Conservation (phyloP, 768 basidiomycete genomes). For the Leccinum uliginosum region DNA sequence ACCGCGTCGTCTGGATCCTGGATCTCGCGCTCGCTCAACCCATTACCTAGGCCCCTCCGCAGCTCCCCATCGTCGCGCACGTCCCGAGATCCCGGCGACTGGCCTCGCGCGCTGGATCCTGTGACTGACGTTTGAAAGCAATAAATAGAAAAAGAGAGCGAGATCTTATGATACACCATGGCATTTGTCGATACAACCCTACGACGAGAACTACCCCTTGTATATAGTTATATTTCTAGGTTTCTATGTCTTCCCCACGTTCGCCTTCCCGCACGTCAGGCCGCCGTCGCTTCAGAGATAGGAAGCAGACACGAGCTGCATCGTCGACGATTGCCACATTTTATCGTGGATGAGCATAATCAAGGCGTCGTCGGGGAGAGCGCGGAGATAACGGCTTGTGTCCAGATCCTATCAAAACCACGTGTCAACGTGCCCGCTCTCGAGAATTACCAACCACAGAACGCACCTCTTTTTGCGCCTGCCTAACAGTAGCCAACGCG, state of each 20-base stretch:
- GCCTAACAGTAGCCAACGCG: slow-evolving; percentile 56
- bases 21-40: not conserved
- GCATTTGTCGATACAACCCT: not conserved
- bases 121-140: slow-evolving; percentile 9
- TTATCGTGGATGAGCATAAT: slow-evolving; percentile 48
- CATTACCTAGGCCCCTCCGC: not conserved
- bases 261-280: too few species aligned
- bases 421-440: not conserved
- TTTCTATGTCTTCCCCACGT: not conserved
- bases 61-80: slow-evolving; percentile 76
- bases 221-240: not conserved
- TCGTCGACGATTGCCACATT: slow-evolving; percentile 48
- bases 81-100: slow-evolving; percentile 39
- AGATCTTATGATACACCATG: not conserved
- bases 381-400: slow-evolving; percentile 43
- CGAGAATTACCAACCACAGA: not conserved
- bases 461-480: slow-evolving; percentile 61
- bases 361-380: slow-evolving; percentile 44
- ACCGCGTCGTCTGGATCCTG: too few species aligned
- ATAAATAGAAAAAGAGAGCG: too few species aligned
- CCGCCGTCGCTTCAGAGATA: slow-evolving; percentile 16
- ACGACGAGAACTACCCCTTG: too few species aligned
- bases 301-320: not conserved
- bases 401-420: slow-evolving; percentile 30
- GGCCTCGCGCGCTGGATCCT: slow-evolving; percentile 16